Evolutionary conservation across 495 filamentous ascomycete species (phyloP).

Genomic region (Schizothecium vesticola): DNA sequence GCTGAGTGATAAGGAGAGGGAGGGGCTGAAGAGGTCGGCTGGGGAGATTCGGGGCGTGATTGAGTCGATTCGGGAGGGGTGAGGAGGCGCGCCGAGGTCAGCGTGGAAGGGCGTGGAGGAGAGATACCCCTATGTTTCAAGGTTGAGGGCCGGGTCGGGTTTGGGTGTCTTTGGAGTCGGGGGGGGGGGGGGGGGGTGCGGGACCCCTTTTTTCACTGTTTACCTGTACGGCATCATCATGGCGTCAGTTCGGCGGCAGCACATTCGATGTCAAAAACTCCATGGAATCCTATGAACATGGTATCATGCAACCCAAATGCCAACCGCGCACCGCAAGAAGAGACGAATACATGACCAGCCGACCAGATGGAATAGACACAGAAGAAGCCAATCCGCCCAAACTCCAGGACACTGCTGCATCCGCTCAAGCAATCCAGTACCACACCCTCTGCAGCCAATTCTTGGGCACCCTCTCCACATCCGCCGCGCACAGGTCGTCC

Average conservation of each 20-base stretch:
- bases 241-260: neutral
- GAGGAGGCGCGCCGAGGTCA: too few species aligned
- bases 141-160: neutral
- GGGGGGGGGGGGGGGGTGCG: neutral
- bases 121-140: neutral
- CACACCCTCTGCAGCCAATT: constrained; percentile 40
- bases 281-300: neutral
- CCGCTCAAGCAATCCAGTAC: constrained; percentile 41
- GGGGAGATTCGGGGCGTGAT: constrained; percentile 23
- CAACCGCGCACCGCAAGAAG: neutral
- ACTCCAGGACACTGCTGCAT: neutral
- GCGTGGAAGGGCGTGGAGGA: neutral
- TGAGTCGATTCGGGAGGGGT: neutral
- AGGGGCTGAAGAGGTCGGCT: constrained; percentile 35
- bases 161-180: neutral
- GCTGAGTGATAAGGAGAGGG: constrained; percentile 20
- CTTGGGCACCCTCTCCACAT: constrained; percentile 32
- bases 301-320: neutral
- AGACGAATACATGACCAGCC: too few species aligned
- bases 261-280: neutral
- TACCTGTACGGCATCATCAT: neutral
- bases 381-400: neutral
- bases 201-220: neutral
- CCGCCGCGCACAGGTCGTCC: constrained; percentile 39
- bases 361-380: neutral